These are phyloP conservation scores for Cytospora schulzeri DNA, from an alignment of 2,329 filamentous ascomycete genomes.

Conservation along the genomic window DNA sequence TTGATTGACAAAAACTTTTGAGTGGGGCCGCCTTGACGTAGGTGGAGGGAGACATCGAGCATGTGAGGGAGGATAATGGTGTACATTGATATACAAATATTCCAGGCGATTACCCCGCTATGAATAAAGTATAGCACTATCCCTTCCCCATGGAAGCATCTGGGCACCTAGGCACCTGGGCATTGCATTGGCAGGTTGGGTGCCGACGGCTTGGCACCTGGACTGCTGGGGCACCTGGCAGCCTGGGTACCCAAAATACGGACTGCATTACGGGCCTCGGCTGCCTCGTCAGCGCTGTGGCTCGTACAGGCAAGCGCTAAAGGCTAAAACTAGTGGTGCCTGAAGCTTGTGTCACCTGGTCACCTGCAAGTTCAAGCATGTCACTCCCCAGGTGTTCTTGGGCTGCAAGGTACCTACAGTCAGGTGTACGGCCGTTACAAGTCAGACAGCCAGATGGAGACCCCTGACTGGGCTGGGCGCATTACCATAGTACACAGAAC, in stretches of 20 bases:
- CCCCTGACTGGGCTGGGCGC: neutral
- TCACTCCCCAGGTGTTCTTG: neutral
- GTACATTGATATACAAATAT: neutral
- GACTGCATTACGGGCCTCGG: conserved; percentile 18
- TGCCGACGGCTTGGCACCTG: neutral
- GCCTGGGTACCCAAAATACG: neutral
- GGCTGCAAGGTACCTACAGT: too few relatives aligned
- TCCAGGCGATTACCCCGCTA: neutral
- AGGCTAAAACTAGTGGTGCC: neutral
- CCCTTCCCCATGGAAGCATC: neutral
- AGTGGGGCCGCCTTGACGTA: neutral
- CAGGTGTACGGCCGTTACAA: neutral
- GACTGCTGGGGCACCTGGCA: neutral
- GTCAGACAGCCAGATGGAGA: neutral
- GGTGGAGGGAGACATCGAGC: neutral
- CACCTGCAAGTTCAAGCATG: neutral
- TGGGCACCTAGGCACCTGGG: neutral
- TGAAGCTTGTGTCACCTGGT: neutral
- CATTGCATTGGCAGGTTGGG: conserved; percentile 1
- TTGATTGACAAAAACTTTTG: neutral
- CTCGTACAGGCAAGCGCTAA: neutral
- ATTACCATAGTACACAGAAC: neutral
- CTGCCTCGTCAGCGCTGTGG: conserved; percentile 15
- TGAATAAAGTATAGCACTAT: neutral
- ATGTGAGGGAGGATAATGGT: neutral